Base-by-base conservation (phyloP, 1,139 yeast genomes). In the Hyphopichia burtonii region DNA sequence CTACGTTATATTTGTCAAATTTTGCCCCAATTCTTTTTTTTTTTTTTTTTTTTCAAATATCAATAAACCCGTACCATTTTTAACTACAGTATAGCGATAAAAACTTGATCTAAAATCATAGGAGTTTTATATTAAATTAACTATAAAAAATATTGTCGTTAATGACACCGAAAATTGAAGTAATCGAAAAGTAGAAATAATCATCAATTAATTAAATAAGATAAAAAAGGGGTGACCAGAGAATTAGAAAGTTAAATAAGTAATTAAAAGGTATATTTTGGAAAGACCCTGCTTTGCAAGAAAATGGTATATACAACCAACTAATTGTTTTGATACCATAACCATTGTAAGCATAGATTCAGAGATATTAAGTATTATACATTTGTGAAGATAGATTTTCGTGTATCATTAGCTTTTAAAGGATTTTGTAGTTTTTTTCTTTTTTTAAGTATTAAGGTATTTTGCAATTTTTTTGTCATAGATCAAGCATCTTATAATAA, bases 301-400 rank as follows among this genome's bases (percentile, higher is more conserved):
- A 30, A 15, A 5, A 30, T 7, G 28, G 28, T 25, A 8, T 8
- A 30, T 17, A 30, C 32, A 30, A 12, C 18, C 32, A 30, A 30
- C 17, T 10, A 27, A 51, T 53, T 54, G 57, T 46, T 58, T 58
- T 32, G 59, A 57, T 53, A 54, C 51, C 47, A 48, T 41, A 8
- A 25, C 4, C 11, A 25, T n/a, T n/a, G 11, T 9, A 25, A 46
- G 41, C 43, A 50, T 36, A 44, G 17, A 17, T 4, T n/a, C 34
- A 12, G 3, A 16, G 22, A 17, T 4, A 12, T 11, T 31, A 31
- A 25, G 28, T 25, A 25, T 31, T 31, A 31, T 31, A 31, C 34
- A 31, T 31, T 31, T 25, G 11, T 25, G n/a, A 25, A 25, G 28
- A 25, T 11, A 25, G 6, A 33, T 19, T 33, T 19, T 33, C 36